Base-by-base conservation (phyloP, 2,329 filamentous ascomycete species). In the Hymenoscyphus repandus region DNA sequence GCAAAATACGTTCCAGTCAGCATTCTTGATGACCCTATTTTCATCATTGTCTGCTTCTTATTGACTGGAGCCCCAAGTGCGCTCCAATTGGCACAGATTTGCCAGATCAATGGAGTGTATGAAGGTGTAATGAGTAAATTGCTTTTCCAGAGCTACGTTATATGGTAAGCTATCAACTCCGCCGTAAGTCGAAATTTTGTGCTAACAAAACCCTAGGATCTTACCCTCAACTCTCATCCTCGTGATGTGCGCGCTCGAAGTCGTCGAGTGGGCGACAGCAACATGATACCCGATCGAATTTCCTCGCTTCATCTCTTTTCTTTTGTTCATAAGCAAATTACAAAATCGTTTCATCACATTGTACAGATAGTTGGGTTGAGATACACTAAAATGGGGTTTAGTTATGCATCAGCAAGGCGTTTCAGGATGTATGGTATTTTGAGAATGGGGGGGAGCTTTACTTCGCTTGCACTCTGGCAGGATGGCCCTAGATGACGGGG, bases 1-100 rank as follows among this genome's bases (percentile, higher is more conserved):
- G 93, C 93, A 52, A 97, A 96, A 67, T 96, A 85, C 64, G 80
- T 96, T 22, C 90, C 90, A 2, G 79, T 99, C 64, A 95, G 88
- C 74, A 97, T 99, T 61, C 75, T 99, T 32, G 93, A 95, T 66
- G 93, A 99, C 66, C 93, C 93, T 9, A 99, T 99, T 63, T 99
- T 99, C 69, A 85, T 99, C 60, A 89, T 99, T 60, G 93, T 99
- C 33, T 96, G 91, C 72, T 99, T 97, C 78, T 76, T 99, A 58
- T 86, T 99, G 59, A 92, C 90, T 0, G 93, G 93, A 33, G 93
- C 93, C 2, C 93, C 93, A 5, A 95, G 87, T 56, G 93, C 93
- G 22, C 76, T 99, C 57, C 93, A 99, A 71, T 74, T 99, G 64
- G 92, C 93, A 6, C 93, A 99, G 72, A 99, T 99, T 54, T 99